phyloP scores from a whole-genome alignment of 345 rosid species.

The Firmiana major region DNA sequence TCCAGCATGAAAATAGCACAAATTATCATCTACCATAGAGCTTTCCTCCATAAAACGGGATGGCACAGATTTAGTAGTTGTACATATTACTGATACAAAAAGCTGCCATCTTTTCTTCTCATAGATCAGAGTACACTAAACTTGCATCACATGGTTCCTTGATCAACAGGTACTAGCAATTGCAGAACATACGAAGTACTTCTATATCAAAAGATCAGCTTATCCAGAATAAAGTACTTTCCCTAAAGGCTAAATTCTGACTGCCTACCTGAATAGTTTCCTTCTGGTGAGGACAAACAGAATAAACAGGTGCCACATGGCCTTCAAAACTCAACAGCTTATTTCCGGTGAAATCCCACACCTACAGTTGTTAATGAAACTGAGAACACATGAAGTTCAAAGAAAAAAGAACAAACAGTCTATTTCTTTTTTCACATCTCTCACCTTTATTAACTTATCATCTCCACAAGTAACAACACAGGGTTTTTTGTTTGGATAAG shows the following conservation, averaged over 20 bases:
- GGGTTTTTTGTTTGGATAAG: constrained; percentile 69
- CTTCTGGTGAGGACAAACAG: constrained; percentile 87
- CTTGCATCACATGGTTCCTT: background rate
- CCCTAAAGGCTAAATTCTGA: background rate
- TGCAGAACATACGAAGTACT: background rate
- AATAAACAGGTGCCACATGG: constrained; percentile 83
- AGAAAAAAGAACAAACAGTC: background rate
- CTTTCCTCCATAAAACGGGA: background rate
- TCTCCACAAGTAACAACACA: constrained; percentile 91
- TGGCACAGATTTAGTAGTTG: background rate
- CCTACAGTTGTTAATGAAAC: constrained; percentile 38
- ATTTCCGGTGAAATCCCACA: constrained; percentile 69
- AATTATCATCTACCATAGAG: background rate
- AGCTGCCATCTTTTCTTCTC: background rate
- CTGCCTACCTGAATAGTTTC: constrained; percentile 69
- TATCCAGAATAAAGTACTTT: background rate
- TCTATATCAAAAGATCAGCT: background rate
- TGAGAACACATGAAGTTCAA: background rate
- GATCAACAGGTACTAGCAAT: background rate
- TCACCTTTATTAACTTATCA: constrained; percentile 81
- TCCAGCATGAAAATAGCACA: background rate
- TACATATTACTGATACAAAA: background rate
- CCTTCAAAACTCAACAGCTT: constrained; percentile 73
- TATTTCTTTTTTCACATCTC: background rate
- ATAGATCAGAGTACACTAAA: background rate